Base-by-base conservation (phyloP, 2,329 filamentous ascomycete genomes). In the Paecilomyces sp. region DNA sequence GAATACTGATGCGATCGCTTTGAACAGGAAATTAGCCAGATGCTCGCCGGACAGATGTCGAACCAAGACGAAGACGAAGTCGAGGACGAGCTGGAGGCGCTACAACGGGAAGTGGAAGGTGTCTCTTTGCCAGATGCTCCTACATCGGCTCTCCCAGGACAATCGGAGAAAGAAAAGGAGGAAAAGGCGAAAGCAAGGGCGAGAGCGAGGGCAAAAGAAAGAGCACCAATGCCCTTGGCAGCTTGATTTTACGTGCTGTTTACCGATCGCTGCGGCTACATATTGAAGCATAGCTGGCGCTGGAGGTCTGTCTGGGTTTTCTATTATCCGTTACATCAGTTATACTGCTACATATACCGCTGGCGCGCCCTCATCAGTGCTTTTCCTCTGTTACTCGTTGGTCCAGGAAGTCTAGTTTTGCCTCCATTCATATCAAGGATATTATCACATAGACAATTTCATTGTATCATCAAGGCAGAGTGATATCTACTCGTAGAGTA, bases 1-100 rank as follows among this genome's bases (percentile, higher is more conserved):
- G 31, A 31, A 54, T 58, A 54, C 57, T 65, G 54, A 60, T 56
- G 12, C 54, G 6, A 51, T 55, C 13, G 8, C 25, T 47, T 33
- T 28, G 31, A 2, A 64, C 69, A 96, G 90, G 93, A 99, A 80
- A 85, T 99, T 67, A 94, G 88, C 76, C 91, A 96, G 56, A 90
- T 97, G 84, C 85, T 99, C 2, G 90, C 88, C 34, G 90, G 90
- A 12, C 86, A 88, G 67, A 92, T 99, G 79, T 91, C 92, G 13
- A 94, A 92, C 70, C 89, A 95, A 69, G 94, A 99, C 75, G 94
- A 99, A 75, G 93, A 97, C 70, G 94, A 97, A 70, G 94, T 99
- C 34, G 94, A 99, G 73, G 92, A 97, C 70, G 94, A 99, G 77
- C 80, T 99, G 57, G 91, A 90, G 58, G 88, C 87, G 1, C 81